phyloP scores from a whole-genome alignment of 1,139 yeast genomes.

The Suhomyces bokatorum region DNA sequence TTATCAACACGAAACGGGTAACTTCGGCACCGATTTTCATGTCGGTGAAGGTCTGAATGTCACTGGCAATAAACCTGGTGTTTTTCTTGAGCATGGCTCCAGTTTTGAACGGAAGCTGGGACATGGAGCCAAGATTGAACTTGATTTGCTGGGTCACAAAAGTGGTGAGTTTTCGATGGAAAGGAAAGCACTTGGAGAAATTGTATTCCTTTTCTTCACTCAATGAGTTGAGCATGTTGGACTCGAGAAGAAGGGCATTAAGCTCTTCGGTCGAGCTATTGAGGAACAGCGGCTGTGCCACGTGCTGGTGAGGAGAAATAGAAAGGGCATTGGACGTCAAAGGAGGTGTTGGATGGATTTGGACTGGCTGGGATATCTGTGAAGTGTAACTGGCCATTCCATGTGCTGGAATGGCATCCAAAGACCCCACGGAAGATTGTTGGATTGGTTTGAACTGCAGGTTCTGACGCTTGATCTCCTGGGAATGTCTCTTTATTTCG shows the following conservation, averaged over 20 bases:
- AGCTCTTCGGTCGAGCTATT: conserved; percentile 4
- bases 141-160: conserved; percentile 63
- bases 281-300: conserved; percentile 7
- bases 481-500: conserved; percentile 12
- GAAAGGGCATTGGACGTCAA: conserved; percentile 2
- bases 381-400: not conserved
- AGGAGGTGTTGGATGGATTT: not conserved
- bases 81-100: conserved; percentile 44
- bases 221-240: conserved; percentile 25
- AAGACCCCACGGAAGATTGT: not conserved
- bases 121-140: conserved; percentile 37
- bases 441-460: not conserved
- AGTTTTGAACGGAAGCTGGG: conserved; percentile 37
- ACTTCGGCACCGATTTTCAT: conserved; percentile 44
- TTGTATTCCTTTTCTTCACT: conserved; percentile 58
- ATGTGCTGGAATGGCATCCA: not conserved
- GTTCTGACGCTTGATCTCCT: conserved; percentile 3
- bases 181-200: conserved; percentile 80
- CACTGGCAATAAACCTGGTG: conserved; percentile 52
- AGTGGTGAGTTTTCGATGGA: conserved; percentile 66
- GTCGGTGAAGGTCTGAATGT: conserved; percentile 52
- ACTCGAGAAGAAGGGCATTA: conserved; percentile 20
- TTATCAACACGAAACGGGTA: conserved; percentile 61
- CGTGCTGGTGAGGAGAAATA: conserved; percentile 8
- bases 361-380: not conserved